Evolutionary conservation across 345 rosid genomes (phyloP).

Genomic region (Hibiscus syriacus): DNA sequence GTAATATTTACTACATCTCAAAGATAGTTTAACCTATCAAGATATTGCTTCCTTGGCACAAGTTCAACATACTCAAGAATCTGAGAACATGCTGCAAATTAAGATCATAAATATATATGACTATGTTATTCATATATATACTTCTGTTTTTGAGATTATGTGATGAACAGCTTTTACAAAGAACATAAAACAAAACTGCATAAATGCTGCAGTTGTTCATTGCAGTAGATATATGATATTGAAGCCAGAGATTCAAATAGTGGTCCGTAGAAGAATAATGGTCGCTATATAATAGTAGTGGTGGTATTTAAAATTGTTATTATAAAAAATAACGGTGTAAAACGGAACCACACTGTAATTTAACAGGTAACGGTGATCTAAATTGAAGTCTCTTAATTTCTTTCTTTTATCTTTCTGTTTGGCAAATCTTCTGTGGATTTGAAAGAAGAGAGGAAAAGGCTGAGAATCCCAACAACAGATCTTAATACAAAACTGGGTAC

Average conservation of each 20-base stretch:
- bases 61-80: background rate
- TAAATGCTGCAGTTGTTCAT: no score
- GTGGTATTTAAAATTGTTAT: no score
- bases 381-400: background rate
- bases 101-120: background rate
- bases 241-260: no score
- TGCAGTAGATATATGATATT: no score
- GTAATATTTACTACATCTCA: no score
- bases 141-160: no score
- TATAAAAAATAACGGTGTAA: no score
- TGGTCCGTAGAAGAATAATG: no score
- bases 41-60: background rate
- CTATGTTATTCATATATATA: background rate
- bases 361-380: no score
- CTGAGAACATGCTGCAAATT: background rate
- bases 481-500: background rate
- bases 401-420: background rate
- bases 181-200: background rate
- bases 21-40: no score
- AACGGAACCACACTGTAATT: no score
- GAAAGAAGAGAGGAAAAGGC: conserved; percentile 4
- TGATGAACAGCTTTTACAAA: background rate
- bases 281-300: no score
- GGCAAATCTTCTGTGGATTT: background rate
- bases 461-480: background rate